phyloP scores from a whole-genome alignment of 2,329 filamentous ascomycete species.

The Aspergillus quadricinctus region DNA sequence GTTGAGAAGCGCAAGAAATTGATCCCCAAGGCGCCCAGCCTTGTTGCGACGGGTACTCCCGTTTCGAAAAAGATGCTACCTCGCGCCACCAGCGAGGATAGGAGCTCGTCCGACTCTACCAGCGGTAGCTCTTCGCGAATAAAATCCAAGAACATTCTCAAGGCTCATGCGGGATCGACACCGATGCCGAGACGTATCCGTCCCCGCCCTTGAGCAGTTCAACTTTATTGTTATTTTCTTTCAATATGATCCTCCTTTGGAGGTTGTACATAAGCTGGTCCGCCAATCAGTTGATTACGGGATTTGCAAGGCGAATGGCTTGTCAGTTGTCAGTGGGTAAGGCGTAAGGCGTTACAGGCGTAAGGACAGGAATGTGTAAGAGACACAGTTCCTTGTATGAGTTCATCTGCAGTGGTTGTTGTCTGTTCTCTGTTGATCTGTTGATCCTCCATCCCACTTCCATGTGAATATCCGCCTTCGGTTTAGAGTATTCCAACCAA shows the following conservation, averaged over 20 bases:
- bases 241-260: neutral
- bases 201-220: slow-evolving; percentile 19
- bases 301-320: neutral
- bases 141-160: slow-evolving; percentile 26
- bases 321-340: neutral
- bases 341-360: neutral
- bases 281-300: neutral
- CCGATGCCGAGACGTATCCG: slow-evolving; percentile 33
- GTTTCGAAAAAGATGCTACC: slow-evolving; percentile 13
- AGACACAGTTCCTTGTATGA: too few relatives aligned
- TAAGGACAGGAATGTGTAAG: too few relatives aligned
- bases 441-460: neutral
- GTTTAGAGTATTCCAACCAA: neutral
- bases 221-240: slow-evolving; percentile 5
- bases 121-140: slow-evolving; percentile 13
- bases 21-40: slow-evolving; percentile 29
- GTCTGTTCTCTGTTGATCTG: neutral
- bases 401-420: neutral
- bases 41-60: slow-evolving; percentile 13
- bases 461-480: neutral
- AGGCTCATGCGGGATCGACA: slow-evolving; percentile 33
- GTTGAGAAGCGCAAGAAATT: slow-evolving; percentile 32
- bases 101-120: slow-evolving; percentile 13
- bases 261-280: slow-evolving; percentile 1
- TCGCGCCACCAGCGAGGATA: slow-evolving; percentile 15